Base-by-base conservation (phyloP, 2,329 filamentous ascomycete species). In the Paraphaeosphaeria minitans region DNA sequence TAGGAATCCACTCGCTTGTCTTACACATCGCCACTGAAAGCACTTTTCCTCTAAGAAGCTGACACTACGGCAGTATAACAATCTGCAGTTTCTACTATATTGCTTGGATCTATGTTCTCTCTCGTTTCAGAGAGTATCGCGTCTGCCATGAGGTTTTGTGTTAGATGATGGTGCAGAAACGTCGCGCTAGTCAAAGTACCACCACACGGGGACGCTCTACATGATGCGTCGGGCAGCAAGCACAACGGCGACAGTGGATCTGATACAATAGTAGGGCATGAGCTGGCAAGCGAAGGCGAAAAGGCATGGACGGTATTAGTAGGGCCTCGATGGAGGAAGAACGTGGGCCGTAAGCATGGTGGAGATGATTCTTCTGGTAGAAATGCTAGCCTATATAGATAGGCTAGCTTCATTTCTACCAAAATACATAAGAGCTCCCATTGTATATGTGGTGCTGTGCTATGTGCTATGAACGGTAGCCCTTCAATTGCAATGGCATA, bases 81-180 rank as follows among this genome's bases (percentile, higher is more conserved):
- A 6, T 81, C 0, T 89, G 86, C 56, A 82, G 71, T 0, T 31
- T 85, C 0, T 89, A 89, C 71, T 89, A 89, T 62, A 74, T 79
- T 8, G 56, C 82, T 8, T 89, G 86, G 85, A 84, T 89, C 61
- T 78, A 83, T 48, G 24, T 84, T 1, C 61, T 89, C 0, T 87
- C 87, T 0, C 80, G 77, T 29, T 79, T 78, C 62, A 77, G 79
- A n/a, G 75, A 79, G 0, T 89, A 89, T 62, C 66, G 75, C 8
- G 81, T 88, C 42, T 80, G 86, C 0, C 82, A 87, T 14, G 83
- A 87, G 31, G 71, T 87, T 1, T 87, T 0, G 71, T 79, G 0
- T 72, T 87, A 12, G 83, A 83, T 7, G 79, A 81, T 48, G 79
- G 80, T 4, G 81, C 79, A 1, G 72, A 78, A 49, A 80, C 78